A percentile compares a stretch with the other conserved stretches of the same genome.
phyloP scores from a whole-genome alignment of 345 rosid genomes.

The Eucalyptus pauciflora region DNA sequence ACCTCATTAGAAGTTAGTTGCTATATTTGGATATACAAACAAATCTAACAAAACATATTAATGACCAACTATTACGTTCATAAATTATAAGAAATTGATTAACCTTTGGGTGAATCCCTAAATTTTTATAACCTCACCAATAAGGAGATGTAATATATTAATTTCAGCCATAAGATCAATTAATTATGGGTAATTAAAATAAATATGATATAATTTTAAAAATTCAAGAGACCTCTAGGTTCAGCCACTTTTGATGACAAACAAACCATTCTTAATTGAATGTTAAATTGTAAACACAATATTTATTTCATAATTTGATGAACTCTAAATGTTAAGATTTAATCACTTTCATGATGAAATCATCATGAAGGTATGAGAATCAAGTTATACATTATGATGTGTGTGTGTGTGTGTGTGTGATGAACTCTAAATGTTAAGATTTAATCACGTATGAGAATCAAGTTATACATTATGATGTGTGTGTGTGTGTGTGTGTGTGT shows the following conservation, averaged over 20 bases:
- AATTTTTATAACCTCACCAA: not conserved
- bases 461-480: too few species aligned
- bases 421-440: too few species aligned
- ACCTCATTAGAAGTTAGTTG: not conserved
- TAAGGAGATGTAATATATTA: not conserved
- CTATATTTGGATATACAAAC: not conserved
- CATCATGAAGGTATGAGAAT: too few species aligned
- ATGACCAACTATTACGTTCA: not conserved
- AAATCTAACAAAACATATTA: not conserved
- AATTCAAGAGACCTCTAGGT: not conserved
- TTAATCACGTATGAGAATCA: too few species aligned
- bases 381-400: too few species aligned
- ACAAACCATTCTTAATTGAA: not conserved
- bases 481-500: fast-evolving
- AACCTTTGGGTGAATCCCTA: not conserved
- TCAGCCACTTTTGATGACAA: not conserved
- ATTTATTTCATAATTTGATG: too few species aligned
- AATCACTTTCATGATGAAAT: too few species aligned
- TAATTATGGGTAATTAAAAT: not conserved
- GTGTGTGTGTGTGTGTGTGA: fast-evolving
- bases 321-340: too few species aligned
- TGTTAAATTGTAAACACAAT: too few species aligned
- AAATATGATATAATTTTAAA: not conserved
- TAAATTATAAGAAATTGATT: not conserved
- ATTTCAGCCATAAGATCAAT: not conserved